Base-by-base conservation (phyloP, 495 filamentous ascomycete species). In the Daldinia vernicosa region DNA sequence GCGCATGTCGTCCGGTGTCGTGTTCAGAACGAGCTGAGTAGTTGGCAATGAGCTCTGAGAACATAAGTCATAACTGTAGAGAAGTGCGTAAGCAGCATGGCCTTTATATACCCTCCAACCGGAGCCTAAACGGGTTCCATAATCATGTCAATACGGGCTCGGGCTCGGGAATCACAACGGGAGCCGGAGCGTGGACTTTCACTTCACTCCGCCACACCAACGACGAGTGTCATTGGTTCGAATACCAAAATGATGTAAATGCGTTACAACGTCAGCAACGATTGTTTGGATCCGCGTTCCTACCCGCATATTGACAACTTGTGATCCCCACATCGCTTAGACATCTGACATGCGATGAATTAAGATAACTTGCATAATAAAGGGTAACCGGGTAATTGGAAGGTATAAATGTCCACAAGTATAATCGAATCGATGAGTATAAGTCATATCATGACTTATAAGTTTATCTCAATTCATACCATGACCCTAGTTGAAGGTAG, bases 1-100 rank as follows among this genome's bases (percentile, higher is more conserved):
- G 40, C 33, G 28, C 70, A 72, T 72, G 12, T 35, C 50, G 39
- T 30, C 51, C n/a, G 11, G n/a, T 56, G 22, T 24, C 40, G 27
- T 59, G 28, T n/a, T 47, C 51, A 22, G 56, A 30, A 19, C 22
- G 35, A 61, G 26, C 39, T 59, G 22, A 35, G 12, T 6, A 14
- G 24, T 35, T 19, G 37, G 6, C 8, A n/a, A 9, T 37, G 53
- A 56, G 27, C 28, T 56, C 30, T 19, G 19, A 30, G 15, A 24
- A 56, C 14, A 53, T 14, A 53, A 28, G 24, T 6, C 50, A 30
- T 47, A 47, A 47, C 43, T 24, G 8, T 4, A 7, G 11, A 2
- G 6, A 11, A 24, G 12, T 19, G 9, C 9, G 4, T 47, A 24
- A 5, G 2, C 17, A 47, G 7, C 9, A 47, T 24, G 43, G 6